phyloP scores from a whole-genome alignment of 2,329 filamentous ascomycete genomes.

The Beauveria sp. region DNA sequence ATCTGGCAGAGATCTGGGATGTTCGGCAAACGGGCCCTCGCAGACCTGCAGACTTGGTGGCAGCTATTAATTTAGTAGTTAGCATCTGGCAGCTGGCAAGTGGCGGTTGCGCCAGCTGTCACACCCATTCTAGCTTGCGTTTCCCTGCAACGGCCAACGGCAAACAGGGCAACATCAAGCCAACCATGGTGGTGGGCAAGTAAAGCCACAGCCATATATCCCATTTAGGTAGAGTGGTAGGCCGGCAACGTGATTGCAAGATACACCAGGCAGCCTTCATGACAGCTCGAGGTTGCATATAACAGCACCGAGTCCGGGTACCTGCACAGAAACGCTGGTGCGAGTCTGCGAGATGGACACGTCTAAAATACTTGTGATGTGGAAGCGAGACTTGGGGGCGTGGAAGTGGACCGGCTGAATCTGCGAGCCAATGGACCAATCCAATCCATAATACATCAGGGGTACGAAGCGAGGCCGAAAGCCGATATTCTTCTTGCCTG shows the following conservation, averaged over 20 bases:
- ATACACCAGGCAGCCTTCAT: neutral
- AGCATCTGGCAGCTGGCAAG: neutral
- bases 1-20: neutral
- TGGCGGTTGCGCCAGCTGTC: neutral
- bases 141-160: neutral
- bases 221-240: neutral
- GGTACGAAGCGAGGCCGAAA: neutral
- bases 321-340: neutral
- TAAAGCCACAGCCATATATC: too few species aligned
- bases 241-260: too few species aligned
- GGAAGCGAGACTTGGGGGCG: neutral
- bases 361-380: neutral
- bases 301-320: neutral
- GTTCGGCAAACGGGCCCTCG: neutral
- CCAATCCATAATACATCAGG: neutral
- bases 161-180: neutral
- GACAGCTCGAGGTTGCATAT: neutral
- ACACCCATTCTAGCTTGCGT: neutral
- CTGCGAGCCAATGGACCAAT: neutral
- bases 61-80: neutral
- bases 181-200: too few species aligned
- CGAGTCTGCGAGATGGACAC: neutral
- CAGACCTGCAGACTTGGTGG: neutral
- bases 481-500: neutral
- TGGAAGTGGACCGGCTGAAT: neutral